These are phyloP conservation scores for Calonectria henricotiae DNA, from an alignment of 2,329 filamentous ascomycete species.

Conservation along the genomic window DNA sequence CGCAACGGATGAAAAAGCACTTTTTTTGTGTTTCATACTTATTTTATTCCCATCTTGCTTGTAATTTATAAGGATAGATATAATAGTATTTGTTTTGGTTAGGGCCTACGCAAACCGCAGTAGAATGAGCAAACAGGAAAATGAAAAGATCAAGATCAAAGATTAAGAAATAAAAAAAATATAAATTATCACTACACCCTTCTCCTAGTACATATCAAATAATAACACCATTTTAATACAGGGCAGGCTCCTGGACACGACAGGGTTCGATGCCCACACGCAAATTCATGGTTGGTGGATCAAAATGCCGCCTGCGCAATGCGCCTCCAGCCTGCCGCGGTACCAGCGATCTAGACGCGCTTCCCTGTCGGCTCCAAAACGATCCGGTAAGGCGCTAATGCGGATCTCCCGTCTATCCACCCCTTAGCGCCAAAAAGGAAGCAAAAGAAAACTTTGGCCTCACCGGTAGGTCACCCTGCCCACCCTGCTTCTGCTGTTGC, in stretches of 20 bases:
- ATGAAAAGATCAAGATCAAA: not conserved
- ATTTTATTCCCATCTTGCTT: not conserved
- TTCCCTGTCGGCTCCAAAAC: no score
- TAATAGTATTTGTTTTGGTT: not conserved
- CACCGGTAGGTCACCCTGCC: no score
- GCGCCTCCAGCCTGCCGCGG: no score
- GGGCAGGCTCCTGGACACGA: not conserved
- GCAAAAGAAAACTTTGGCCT: no score
- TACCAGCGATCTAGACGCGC: no score
- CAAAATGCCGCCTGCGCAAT: no score
- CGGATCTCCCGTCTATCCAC: not conserved
- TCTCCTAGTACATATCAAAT: conserved; percentile 1
- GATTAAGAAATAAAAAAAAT: not conserved
- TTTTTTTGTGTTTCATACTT: not conserved
- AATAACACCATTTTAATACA: not conserved
- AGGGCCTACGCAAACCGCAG: not conserved
- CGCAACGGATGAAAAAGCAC: no score
- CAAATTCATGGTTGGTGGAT: not conserved
- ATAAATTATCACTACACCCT: not conserved
- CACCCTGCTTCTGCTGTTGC: no score
- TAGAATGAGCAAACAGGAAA: not conserved
- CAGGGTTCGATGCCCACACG: not conserved
- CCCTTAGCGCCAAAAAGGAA: not conserved
- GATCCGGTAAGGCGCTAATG: not conserved
- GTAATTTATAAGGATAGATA: not conserved